Percentiles rank a stretch among this genome's conserved stretches.
Conservation (phyloP, 495 filamentous ascomycete genomes). For the Saxispiralis lemnorum region DNA sequence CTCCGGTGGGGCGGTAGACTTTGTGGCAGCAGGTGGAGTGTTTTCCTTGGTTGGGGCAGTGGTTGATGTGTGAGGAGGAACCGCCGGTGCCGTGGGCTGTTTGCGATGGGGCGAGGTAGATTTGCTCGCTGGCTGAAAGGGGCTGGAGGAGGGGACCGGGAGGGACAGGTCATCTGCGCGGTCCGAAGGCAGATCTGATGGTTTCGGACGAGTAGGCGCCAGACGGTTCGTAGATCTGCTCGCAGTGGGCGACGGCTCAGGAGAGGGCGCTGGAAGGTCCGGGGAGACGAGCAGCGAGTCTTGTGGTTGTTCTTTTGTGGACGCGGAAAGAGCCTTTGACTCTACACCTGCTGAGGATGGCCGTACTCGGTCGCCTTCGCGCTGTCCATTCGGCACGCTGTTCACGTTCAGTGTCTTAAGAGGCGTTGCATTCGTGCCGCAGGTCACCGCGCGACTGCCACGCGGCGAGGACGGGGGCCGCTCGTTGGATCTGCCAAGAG, state of each 20-base stretch:
- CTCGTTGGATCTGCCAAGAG: not conserved
- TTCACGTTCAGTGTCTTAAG: conserved; percentile 12
- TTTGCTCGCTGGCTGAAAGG: not conserved
- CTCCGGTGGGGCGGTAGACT: not conserved
- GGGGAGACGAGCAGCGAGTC: not conserved
- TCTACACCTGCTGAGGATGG: conserved; percentile 1
- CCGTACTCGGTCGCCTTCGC: not conserved
- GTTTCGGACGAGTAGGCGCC: too few species aligned
- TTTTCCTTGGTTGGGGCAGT: conserved; percentile 4
- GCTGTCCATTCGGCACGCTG: not conserved
- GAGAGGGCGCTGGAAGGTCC: too few species aligned
- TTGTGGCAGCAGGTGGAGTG: not conserved
- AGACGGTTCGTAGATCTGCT: too few species aligned
- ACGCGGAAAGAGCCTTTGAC: not conserved
- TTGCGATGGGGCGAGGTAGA: not conserved
- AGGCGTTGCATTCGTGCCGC: conserved; percentile 4
- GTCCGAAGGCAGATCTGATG: not conserved
- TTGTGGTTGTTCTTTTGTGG: not conserved
- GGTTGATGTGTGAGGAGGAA: not conserved
- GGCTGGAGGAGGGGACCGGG: not conserved
- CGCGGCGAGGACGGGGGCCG: not conserved
- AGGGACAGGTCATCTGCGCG: not conserved
- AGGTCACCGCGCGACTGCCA: not conserved
- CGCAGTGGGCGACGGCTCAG: too few species aligned
- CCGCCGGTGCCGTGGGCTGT: not conserved